Evolutionary conservation across 2,329 filamentous ascomycete genomes (phyloP), one percentile per base, ranked within the genome.

Genomic region (Claviceps quebecensis): DNA sequence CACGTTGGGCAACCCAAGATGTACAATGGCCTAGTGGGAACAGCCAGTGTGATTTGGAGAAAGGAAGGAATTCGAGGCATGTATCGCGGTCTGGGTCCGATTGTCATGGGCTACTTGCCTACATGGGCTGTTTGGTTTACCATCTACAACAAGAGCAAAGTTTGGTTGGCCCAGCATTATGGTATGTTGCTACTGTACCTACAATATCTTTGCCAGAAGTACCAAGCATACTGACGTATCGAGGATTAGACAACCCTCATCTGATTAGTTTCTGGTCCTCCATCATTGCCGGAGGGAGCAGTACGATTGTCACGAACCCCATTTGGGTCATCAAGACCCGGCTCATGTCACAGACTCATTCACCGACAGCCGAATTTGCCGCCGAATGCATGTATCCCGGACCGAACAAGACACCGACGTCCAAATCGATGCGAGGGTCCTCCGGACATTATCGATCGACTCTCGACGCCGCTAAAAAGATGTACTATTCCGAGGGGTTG

Each of bases 251-350:
- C 55, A 91, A 87, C 63, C 80, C 79, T 61, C 84, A 87, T 70
- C 65, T 88, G 45, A 79, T 91, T 60, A 88, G 87, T 63, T 84
- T 93, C 57, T 90, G 86, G 73, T 93, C 93, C 22, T 95, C 93
- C 9, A 80, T 98, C 54, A 78, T 89, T 52, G 93, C 91, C 23
- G 93, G 93, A 50, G 89, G 83, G 55, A 95, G 86, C 70, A 96
- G 90, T 58, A 98, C 93, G 4, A 77, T 97, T 56, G 86, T 84
- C 56, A 98, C 93, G 23, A 98, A 97, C 67, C 93, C 93, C 1
- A 98, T 98, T 55, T 98, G 93, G 93, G 93, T 98, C 39, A 95
- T 98, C 72, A 98, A 98, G 70, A 98, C 93, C 47, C 79, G 93
- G 58, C 78, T 98, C 59, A 97, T 97, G 93, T 95, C 93, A 39